Evolutionary conservation across 75 land plant genomes (phyloP).

Genomic region (Cupressus sempervirens): DNA sequence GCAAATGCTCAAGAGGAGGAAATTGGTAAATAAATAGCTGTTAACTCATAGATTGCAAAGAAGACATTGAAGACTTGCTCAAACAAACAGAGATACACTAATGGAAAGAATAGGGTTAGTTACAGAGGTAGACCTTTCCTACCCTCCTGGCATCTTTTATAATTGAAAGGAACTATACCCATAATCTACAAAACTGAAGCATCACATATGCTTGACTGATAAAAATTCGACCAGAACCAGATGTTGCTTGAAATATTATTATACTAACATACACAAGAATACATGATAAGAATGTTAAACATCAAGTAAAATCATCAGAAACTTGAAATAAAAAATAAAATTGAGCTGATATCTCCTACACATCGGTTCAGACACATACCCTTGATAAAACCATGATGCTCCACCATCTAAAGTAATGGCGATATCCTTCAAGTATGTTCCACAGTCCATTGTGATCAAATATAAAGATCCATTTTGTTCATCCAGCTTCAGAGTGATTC

Average conservation of each 20-base stretch:
- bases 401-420: slow-evolving; percentile 59
- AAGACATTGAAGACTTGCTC: neutral
- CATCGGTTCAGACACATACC: slow-evolving; percentile 29
- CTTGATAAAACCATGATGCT: slow-evolving; percentile 87
- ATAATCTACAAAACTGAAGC: neutral
- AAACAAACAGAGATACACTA: neutral
- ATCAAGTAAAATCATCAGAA: neutral
- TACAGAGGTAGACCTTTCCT: neutral
- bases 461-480: slow-evolving; percentile 44
- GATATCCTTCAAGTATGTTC: slow-evolving; percentile 46
- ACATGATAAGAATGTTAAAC: neutral
- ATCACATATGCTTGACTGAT: neutral
- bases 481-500: slow-evolving; percentile 33
- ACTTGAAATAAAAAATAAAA: neutral
- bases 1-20: neutral
- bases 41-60: neutral
- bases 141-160: neutral
- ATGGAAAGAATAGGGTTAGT: neutral
- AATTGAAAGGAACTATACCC: neutral
- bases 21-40: neutral
- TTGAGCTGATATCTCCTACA: neutral
- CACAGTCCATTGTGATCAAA: slow-evolving; percentile 39
- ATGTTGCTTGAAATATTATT: neutral
- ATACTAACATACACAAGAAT: neutral
- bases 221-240: neutral